phyloP scores from a whole-genome alignment of 345 rosid genomes.

The Citrus trifoliata region DNA sequence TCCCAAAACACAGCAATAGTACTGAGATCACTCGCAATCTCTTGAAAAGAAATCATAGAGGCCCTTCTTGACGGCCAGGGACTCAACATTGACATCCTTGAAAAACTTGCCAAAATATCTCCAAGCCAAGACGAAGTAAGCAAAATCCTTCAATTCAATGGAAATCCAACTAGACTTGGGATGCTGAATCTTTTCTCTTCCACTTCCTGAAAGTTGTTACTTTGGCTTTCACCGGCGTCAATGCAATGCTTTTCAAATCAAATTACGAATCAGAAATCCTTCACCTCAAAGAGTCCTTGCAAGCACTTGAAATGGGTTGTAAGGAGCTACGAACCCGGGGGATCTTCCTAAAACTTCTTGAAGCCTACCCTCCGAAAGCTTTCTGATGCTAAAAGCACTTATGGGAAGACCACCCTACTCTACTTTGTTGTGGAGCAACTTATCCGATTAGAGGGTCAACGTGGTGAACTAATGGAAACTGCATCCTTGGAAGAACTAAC shows the following conservation, averaged over 20 bases:
- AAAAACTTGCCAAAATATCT: constrained; percentile 63
- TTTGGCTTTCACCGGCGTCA: constrained; percentile 57
- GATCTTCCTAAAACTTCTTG: constrained; percentile 70
- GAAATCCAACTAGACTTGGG: constrained; percentile 45
- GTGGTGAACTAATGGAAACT: constrained; percentile 23
- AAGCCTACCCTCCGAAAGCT: constrained; percentile 71
- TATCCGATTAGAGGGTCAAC: constrained; percentile 59
- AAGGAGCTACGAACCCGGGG: constrained; percentile 66
- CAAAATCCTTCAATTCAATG: constrained; percentile 55
- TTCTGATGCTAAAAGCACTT: constrained; percentile 67
- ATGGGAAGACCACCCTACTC: constrained; percentile 78
- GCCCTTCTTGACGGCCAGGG: constrained; percentile 54
- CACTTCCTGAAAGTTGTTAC: constrained; percentile 66
- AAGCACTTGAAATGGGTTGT: constrained; percentile 57
- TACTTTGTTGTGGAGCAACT: constrained; percentile 84
- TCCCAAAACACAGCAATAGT: constrained; percentile 59
- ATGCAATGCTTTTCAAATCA: constrained; percentile 64
- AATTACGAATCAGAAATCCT: constrained; percentile 61
- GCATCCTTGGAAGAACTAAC: constrained; percentile 18
- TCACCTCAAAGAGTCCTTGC: constrained; percentile 49
- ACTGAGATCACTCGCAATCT: constrained; percentile 43
- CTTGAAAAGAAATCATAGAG: constrained; percentile 42
- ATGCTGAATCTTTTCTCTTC: constrained; percentile 67
- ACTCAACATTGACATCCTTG: constrained; percentile 49
- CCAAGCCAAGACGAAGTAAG: constrained; percentile 67